These are phyloP conservation scores for Bromus sterilis DNA, from an alignment of 176 grass and related monocot species.

Conservation along the genomic window DNA sequence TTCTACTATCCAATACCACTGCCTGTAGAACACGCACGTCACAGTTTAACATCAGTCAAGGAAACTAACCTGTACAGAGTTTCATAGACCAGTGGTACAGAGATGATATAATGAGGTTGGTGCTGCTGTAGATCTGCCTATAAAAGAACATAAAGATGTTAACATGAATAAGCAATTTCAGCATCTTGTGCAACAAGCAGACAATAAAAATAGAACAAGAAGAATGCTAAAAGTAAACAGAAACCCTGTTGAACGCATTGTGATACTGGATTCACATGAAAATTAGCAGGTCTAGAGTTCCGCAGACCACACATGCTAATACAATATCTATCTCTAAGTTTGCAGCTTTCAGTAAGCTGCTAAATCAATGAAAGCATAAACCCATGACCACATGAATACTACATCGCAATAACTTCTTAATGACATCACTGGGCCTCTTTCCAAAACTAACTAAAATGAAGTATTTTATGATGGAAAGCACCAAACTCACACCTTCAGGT, in stretches of 20 bases:
- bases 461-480: neutral
- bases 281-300: neutral
- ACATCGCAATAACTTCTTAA: neutral
- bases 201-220: constrained; percentile 19
- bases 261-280: neutral
- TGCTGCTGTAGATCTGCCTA: constrained; percentile 94
- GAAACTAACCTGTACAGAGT: constrained; percentile 83
- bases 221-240: neutral
- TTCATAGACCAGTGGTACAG: constrained; percentile 91
- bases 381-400: neutral
- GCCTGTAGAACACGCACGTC: neutral
- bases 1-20: neutral
- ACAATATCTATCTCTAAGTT: neutral
- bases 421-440: neutral
- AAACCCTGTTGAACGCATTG: neutral
- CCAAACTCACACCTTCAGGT: constrained; percentile 54
- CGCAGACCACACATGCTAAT: neutral
- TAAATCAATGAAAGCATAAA: constrained; percentile 5
- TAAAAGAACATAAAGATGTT: constrained; percentile 44
- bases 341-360: constrained; percentile 1
- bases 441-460: neutral
- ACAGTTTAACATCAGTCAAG: neutral
- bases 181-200: constrained; percentile 23
- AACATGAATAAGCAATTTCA: constrained; percentile 38
- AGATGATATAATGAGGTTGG: constrained; percentile 82